Evolutionary conservation across 129 eudicot species (phyloP), one percentile per base, ranked within the genome.

Genomic region (Rutidosis leptorrhynchoides): DNA sequence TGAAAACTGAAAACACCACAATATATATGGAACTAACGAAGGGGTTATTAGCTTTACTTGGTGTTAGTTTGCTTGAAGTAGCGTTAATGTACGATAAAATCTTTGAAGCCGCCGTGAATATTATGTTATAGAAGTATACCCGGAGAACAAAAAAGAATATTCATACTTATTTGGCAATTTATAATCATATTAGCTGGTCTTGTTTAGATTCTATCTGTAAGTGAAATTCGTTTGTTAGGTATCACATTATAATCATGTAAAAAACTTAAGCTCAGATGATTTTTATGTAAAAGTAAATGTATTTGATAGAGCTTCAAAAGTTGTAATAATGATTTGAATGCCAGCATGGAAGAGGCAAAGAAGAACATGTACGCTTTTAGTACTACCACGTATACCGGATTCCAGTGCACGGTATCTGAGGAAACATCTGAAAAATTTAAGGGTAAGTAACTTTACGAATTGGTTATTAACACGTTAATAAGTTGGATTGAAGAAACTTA

Each of bases 291-390:
- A 48, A 7, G 20, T 27, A 65, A 48, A 27, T 2, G n/a, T 19
- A 19, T 51, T 1, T 27, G 28, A 10, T 1, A 6, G 14, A 40
- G 4, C 23, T 67, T 67, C 37, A 11, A n/a, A 65, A 21, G 29
- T 20, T 59, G 52, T 45, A 48, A 16, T 25, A 68, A 46, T 25
- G 15, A 58, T 59, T 25, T 51, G 24, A 52, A 58, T 69, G 45
- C 19, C 78, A 90, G 97, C 71, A 84, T 84, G 87, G 99, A 94
- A 81, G 99, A 94, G 81, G 97, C 99, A 33, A 94, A 94, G 85
- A 89, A 94, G 87, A 94, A 94, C 74, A 89, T 94, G 97, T 94
- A 94, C 40, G 97, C 97, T 42, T 89, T 94, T 65, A 89, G 97
- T 78, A 89, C 97, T 35, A 89, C 97, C n/a, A 94, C 97, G 5